Percentiles rank a stretch among this genome's conserved stretches.
Evolutionary conservation across 352 stramenopile genomes (phyloP).

Genomic region (Pythium pyrilobum): DNA sequence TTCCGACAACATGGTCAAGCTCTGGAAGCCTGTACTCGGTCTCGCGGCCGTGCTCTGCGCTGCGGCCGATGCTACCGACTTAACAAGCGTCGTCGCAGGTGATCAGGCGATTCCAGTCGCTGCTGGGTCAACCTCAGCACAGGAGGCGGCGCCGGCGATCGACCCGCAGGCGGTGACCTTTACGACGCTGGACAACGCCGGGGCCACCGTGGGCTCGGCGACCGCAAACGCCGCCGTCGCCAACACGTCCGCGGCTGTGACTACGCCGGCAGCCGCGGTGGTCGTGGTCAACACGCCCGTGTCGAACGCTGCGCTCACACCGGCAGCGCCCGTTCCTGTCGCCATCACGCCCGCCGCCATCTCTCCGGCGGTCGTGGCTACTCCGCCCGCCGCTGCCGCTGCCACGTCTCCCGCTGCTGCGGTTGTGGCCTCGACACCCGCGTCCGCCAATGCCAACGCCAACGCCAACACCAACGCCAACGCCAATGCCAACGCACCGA

Average conservation of each 20-base stretch:
- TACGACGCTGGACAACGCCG: too few relatives aligned
- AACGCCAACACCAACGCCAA: background rate
- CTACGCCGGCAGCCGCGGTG: background rate
- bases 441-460: background rate
- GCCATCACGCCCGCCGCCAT: background rate
- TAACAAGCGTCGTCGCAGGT: background rate
- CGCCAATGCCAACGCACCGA: background rate
- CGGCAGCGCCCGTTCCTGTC: background rate
- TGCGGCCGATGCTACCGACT: background rate
- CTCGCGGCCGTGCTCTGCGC: background rate
- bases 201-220: background rate
- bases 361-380: background rate
- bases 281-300: too few relatives aligned
- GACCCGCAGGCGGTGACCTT: too few relatives aligned
- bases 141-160: background rate
- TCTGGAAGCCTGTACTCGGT: slow-evolving; percentile 2
- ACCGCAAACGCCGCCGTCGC: background rate
- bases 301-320: too few relatives aligned
- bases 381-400: background rate
- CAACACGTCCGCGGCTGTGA: background rate
- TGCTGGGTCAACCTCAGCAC: background rate
- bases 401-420: background rate
- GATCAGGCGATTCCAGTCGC: too few relatives aligned
- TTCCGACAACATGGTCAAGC: slow-evolving; percentile 9
- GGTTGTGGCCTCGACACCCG: background rate